Evolutionary conservation across 2,329 filamentous ascomycete genomes (phyloP).

Genomic region (Claviceps maximensis): DNA sequence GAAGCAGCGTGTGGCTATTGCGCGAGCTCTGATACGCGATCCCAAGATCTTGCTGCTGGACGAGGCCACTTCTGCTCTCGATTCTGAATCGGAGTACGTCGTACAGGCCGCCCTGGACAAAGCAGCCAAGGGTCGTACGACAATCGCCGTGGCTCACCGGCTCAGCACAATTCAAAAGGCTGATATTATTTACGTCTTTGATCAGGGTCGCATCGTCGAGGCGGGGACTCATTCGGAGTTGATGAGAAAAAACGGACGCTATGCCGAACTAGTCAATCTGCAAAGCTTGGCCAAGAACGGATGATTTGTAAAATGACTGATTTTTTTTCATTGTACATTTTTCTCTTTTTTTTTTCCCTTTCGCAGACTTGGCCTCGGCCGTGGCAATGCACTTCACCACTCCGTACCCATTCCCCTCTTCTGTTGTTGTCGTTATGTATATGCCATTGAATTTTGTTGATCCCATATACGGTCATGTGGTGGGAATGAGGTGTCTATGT

Average conservation of each 20-base stretch:
- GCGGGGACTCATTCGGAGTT: slow-evolving; percentile 65
- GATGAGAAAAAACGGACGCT: slow-evolving; percentile 56
- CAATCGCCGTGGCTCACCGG: slow-evolving; percentile 87
- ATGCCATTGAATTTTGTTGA: too few species aligned
- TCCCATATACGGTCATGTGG: too few species aligned
- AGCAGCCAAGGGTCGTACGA: slow-evolving; percentile 73
- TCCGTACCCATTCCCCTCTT: background rate
- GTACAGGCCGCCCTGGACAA: slow-evolving; percentile 72
- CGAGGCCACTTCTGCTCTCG: slow-evolving; percentile 67
- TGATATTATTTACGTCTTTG: slow-evolving; percentile 93
- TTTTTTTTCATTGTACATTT: background rate
- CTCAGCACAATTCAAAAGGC: slow-evolving; percentile 89
- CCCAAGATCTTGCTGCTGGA: slow-evolving; percentile 78
- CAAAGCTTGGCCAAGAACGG: slow-evolving; percentile 57
- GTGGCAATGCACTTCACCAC: background rate
- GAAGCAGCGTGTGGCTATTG: slow-evolving; percentile 90
- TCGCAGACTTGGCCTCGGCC: background rate
- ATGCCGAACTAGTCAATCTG: slow-evolving; percentile 66
- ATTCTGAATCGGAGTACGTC: slow-evolving; percentile 64
- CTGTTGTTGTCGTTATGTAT: too few species aligned
- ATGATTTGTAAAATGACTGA: slow-evolving; percentile 6
- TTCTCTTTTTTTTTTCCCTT: background rate
- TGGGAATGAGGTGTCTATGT: too few species aligned
- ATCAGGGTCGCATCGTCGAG: slow-evolving; percentile 77
- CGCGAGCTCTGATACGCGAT: slow-evolving; percentile 78